Conservation (phyloP, 805 yeast species). For the Metschnikowia lunata region DNA sequence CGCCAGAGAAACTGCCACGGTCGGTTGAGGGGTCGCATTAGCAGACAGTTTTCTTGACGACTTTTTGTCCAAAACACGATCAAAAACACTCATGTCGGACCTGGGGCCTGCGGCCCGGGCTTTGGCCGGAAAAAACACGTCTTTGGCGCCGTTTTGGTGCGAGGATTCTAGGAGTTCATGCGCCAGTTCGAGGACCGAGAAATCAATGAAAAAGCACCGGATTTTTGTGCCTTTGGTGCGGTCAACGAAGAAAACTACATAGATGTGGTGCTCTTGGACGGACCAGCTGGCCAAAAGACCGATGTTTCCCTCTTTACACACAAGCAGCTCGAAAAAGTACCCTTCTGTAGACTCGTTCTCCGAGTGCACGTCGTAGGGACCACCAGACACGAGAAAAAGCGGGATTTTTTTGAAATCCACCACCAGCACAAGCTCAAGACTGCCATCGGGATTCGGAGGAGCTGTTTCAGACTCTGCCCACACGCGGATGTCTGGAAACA, state of each 20-base stretch:
- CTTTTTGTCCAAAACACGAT: constrained; percentile 31
- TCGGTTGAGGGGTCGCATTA: constrained; percentile 6
- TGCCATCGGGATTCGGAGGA: not conserved
- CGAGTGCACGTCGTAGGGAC: constrained; percentile 16
- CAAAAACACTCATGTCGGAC: constrained; percentile 27
- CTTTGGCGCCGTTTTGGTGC: not conserved
- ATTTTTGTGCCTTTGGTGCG: constrained; percentile 6
- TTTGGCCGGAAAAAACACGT: constrained; percentile 6
- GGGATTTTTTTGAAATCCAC: constrained; percentile 14
- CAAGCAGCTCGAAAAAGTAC: constrained; percentile 9
- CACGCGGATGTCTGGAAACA: constrained; percentile 14
- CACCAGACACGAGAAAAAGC: constrained; percentile 13
- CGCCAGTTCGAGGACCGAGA: constrained; percentile 12
- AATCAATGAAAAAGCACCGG: constrained; percentile 20
- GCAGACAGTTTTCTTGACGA: constrained; percentile 14
- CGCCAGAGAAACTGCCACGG: constrained; percentile 11
- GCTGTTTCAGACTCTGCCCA: constrained; percentile 7
- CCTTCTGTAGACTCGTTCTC: constrained; percentile 10
- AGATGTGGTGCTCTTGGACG: constrained; percentile 6
- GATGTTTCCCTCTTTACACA: not conserved
- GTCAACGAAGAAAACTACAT: constrained; percentile 25
- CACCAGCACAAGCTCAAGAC: constrained; percentile 3
- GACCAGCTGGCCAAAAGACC: constrained; percentile 12
- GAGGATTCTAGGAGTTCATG: constrained; percentile 2
- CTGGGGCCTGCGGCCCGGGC: constrained; percentile 1